phyloP scores from a whole-genome alignment of 371 early-diverging fungal genomes.

The Mucor sp. region DNA sequence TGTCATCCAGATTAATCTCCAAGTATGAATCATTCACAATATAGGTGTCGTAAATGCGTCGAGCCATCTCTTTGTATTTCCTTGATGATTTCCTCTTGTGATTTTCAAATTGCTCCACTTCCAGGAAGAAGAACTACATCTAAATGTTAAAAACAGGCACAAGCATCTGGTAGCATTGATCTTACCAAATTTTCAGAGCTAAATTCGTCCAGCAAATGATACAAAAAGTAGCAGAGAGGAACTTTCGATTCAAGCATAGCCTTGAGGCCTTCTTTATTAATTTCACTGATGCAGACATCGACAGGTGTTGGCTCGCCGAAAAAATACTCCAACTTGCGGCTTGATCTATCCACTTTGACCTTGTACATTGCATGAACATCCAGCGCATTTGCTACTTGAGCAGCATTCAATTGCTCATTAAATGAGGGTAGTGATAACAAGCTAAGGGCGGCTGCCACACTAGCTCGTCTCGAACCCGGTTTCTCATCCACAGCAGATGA shows the following conservation, averaged over 20 bases:
- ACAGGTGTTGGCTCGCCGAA: slow-evolving; percentile 53
- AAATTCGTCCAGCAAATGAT: slow-evolving; percentile 53
- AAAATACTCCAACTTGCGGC: slow-evolving; percentile 49
- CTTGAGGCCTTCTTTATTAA: slow-evolving; percentile 53
- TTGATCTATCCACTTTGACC: slow-evolving; percentile 25
- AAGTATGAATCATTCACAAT: slow-evolving; percentile 42
- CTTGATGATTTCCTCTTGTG: slow-evolving; percentile 17
- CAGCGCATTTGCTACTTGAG: slow-evolving; percentile 8
- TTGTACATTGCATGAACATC: slow-evolving; percentile 42
- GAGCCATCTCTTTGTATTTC: slow-evolving; percentile 42
- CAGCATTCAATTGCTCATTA: not conserved
- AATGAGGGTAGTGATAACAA: slow-evolving; percentile 18
- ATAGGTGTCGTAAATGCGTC: slow-evolving; percentile 50
- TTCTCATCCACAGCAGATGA: slow-evolving; percentile 26
- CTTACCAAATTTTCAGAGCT: slow-evolving; percentile 60
- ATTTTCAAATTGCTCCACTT: slow-evolving; percentile 53
- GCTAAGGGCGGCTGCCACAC: slow-evolving; percentile 15
- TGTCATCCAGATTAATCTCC: slow-evolving; percentile 61
- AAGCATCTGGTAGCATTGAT: not conserved
- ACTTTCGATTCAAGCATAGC: slow-evolving; percentile 57
- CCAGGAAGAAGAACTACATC: slow-evolving; percentile 54
- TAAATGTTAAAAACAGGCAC: not conserved
- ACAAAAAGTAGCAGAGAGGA: slow-evolving; percentile 60
- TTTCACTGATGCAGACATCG: slow-evolving; percentile 55
- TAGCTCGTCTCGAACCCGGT: slow-evolving; percentile 12